Conservation (phyloP, 129 eudicot genomes). For the Daucus carota region DNA sequence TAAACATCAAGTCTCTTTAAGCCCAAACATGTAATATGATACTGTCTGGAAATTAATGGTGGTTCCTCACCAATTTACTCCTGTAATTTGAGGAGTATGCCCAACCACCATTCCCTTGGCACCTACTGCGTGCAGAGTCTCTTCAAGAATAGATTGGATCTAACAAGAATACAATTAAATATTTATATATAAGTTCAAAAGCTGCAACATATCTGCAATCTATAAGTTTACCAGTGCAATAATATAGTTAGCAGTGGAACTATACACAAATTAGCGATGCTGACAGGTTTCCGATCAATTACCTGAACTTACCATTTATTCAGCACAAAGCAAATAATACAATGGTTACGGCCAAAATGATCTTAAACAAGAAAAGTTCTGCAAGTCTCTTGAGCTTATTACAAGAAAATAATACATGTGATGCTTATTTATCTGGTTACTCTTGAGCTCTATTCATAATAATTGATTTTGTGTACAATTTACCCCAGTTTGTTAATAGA, state of each 20-base stretch:
- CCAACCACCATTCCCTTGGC: conserved; percentile 98
- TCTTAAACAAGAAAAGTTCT: not conserved
- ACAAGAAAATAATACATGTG: too few relatives aligned
- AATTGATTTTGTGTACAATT: conserved; percentile 2
- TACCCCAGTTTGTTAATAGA: not conserved
- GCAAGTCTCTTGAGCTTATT: not conserved
- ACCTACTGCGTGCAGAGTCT: conserved; percentile 71
- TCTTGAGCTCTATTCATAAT: not conserved
- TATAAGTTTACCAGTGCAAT: not conserved
- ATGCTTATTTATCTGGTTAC: not conserved
- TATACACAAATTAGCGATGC: not conserved
- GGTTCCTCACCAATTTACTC: conserved; percentile 75
- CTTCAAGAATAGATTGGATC: conserved; percentile 67
- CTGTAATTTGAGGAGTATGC: conserved; percentile 86
- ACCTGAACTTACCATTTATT: not conserved
- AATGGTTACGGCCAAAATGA: not conserved
- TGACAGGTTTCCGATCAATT: too few relatives aligned
- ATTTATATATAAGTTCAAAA: not conserved
- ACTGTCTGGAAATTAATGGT: conserved; percentile 6
- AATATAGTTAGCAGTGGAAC: not conserved
- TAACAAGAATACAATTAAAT: conserved; percentile 10
- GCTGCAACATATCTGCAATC: not conserved
- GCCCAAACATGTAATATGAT: not conserved
- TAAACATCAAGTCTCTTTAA: not conserved
- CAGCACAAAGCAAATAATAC: not conserved